These are phyloP conservation scores for Cajanus cajan DNA, from an alignment of 306 rosid species.

Conservation along the genomic window DNA sequence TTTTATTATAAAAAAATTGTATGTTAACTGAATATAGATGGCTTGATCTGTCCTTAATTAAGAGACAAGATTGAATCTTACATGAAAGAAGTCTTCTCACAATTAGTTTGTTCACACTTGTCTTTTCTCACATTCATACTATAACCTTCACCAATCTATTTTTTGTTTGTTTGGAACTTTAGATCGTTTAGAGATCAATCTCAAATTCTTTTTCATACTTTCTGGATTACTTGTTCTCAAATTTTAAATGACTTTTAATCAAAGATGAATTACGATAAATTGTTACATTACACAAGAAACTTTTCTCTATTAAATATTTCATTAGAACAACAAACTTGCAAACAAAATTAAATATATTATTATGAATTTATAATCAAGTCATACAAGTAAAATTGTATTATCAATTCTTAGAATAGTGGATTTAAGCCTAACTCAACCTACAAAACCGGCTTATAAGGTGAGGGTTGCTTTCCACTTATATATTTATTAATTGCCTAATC, in stretches of 20 bases:
- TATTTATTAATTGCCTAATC: too few species aligned
- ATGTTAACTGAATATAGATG: background rate
- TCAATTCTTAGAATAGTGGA: too few species aligned
- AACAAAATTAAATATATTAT: too few species aligned
- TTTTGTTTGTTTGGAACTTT: constrained; percentile 14
- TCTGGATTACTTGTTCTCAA: background rate
- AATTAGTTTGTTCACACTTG: constrained; percentile 19
- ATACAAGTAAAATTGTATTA: background rate
- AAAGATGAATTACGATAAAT: background rate
- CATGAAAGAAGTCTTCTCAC: background rate
- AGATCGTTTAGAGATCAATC: background rate
- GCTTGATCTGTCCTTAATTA: background rate
- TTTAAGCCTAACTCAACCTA: too few species aligned
- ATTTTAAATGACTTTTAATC: background rate
- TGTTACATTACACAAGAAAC: background rate
- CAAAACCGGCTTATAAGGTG: too few species aligned
- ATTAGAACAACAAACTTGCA: too few species aligned
- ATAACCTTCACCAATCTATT: background rate
- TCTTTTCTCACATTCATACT: constrained; percentile 18
- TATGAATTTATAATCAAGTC: too few species aligned
- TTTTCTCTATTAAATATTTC: background rate
- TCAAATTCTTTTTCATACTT: background rate
- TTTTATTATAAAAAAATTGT: background rate
- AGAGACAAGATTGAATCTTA: background rate
- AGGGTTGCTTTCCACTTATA: too few species aligned